phyloP scores from a whole-genome alignment of 208 protist species.

The Trypanosoma caninum region DNA sequence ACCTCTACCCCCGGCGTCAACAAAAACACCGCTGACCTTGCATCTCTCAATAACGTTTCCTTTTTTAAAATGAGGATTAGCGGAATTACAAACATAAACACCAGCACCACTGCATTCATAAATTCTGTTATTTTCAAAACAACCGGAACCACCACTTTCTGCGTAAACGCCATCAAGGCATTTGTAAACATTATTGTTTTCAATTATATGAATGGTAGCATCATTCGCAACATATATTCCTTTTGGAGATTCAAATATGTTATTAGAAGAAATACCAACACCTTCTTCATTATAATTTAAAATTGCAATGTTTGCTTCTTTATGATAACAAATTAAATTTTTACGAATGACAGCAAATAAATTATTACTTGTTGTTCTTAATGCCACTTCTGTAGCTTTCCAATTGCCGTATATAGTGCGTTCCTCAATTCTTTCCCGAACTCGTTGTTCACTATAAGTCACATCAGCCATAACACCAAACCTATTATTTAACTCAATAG shows the following conservation, averaged over 20 bases:
- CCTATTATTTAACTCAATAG: constrained; percentile 59
- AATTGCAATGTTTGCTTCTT: constrained; percentile 55
- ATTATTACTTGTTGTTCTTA: background rate
- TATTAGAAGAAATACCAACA: constrained; percentile 45
- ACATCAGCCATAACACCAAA: constrained; percentile 69
- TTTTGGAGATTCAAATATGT: constrained; percentile 54
- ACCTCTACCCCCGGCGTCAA: constrained; percentile 60
- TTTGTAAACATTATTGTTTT: constrained; percentile 59
- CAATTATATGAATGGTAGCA: constrained; percentile 32
- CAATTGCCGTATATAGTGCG: background rate
- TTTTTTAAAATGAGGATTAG: constrained; percentile 42
- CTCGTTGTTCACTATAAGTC: constrained; percentile 33
- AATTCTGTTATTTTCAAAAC: constrained; percentile 62
- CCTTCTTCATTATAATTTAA: constrained; percentile 22
- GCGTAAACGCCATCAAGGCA: constrained; percentile 69
- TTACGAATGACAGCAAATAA: constrained; percentile 19
- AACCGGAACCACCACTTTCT: constrained; percentile 42
- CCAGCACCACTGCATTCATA: constrained; percentile 54
- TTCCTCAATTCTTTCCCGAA: constrained; percentile 30
- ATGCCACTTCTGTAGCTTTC: background rate
- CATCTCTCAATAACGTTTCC: constrained; percentile 67
- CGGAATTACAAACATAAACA: constrained; percentile 59
- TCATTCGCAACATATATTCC: constrained; percentile 63
- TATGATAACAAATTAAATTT: constrained; percentile 62
- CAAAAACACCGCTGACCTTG: constrained; percentile 52